Evolutionary conservation across 2,329 filamentous ascomycete genomes (phyloP).

Genomic region (Clonostachys chloroleuca): DNA sequence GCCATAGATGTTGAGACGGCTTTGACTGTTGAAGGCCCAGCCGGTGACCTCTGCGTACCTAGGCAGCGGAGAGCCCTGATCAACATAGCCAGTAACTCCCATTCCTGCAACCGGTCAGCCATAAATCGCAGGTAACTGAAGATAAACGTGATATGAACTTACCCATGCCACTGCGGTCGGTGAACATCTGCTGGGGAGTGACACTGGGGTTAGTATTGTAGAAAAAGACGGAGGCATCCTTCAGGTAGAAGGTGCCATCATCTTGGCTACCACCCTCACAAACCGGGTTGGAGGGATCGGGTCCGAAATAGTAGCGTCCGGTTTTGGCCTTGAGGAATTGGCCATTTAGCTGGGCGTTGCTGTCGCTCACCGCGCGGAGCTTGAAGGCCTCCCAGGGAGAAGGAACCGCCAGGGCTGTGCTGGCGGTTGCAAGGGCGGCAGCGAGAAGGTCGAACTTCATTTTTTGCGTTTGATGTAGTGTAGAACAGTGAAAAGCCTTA

Average conservation of each 20-base stretch:
- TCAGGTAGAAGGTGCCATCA: background rate
- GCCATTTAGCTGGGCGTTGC: too few relatives aligned
- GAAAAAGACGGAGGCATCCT: conserved; percentile 39
- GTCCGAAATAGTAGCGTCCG: too few relatives aligned
- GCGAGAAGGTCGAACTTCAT: too few relatives aligned
- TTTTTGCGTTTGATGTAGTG: too few relatives aligned
- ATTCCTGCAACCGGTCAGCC: conserved; percentile 27
- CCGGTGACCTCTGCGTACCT: conserved; percentile 37
- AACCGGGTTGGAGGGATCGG: too few relatives aligned
- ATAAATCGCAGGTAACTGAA: conserved; percentile 36
- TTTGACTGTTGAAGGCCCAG: conserved; percentile 37
- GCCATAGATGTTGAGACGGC: conserved; percentile 35
- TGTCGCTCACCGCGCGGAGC: too few relatives aligned
- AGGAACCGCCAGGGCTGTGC: too few relatives aligned
- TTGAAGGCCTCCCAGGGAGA: too few relatives aligned
- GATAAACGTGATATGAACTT: conserved; percentile 10
- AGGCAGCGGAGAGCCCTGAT: conserved; percentile 30
- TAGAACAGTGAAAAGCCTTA: too few relatives aligned
- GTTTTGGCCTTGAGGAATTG: too few relatives aligned
- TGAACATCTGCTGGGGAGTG: conserved; percentile 42
- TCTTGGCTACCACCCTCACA: conserved; percentile 32
- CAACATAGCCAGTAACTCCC: conserved; percentile 48
- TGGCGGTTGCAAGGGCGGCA: too few relatives aligned
- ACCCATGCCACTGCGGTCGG: conserved; percentile 57
- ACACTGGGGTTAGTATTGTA: conserved; percentile 21